These are phyloP conservation scores for Fusarium chuoi DNA, from an alignment of 2,329 filamentous ascomycete genomes.

Conservation along the genomic window DNA sequence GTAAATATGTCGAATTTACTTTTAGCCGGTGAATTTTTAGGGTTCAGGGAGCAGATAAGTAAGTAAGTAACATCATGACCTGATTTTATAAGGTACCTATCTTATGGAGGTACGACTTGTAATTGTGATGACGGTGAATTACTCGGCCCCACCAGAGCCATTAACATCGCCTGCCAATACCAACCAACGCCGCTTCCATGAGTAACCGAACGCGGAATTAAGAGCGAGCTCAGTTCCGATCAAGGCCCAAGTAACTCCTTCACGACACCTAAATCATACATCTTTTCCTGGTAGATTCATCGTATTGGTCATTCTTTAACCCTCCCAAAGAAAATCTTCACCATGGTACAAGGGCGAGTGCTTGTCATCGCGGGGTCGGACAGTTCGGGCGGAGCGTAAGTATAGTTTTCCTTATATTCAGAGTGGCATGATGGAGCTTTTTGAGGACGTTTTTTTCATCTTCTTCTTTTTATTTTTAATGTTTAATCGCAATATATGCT, in stretches of 20 bases:
- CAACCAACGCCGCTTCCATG: background rate
- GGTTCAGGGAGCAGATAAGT: background rate
- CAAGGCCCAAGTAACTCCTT: background rate
- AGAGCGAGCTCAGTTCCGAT: background rate
- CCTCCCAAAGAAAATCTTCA: background rate
- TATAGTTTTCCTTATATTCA: constrained; percentile 34
- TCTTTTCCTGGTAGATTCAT: background rate
- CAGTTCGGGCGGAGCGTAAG: constrained; percentile 86
- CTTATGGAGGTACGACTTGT: background rate
- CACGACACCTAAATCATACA: background rate
- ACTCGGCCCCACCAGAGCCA: constrained; percentile 25
- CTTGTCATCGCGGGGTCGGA: constrained; percentile 90
- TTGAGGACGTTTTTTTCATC: too few species aligned
- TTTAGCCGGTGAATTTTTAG: background rate
- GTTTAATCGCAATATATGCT: background rate
- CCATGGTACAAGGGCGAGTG: constrained; percentile 63
- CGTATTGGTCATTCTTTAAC: background rate
- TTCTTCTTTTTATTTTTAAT: background rate
- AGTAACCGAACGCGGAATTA: constrained; percentile 28
- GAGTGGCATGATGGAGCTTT: constrained; percentile 4
- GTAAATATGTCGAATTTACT: background rate
- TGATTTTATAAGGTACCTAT: background rate
- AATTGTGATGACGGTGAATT: constrained; percentile 19
- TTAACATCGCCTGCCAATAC: background rate
- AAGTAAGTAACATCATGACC: constrained; percentile 17